These are phyloP conservation scores for Glomus cerebriforme DNA, from an alignment of 192 early-diverging fungal genomes.

Conservation along the genomic window DNA sequence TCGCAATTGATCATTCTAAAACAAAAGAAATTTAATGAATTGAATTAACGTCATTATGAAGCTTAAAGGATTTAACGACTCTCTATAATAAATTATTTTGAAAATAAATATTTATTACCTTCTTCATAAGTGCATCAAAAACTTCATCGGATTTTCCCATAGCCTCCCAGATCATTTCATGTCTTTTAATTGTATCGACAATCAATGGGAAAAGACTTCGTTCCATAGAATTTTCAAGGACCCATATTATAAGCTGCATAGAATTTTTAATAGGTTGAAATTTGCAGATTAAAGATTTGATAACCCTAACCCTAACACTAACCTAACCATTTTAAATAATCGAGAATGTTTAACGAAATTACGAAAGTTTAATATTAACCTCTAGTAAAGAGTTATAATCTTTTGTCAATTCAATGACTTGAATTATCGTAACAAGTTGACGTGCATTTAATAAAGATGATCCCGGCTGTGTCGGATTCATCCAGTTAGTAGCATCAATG, in stretches of 20 bases:
- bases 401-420: slow-evolving; percentile 50
- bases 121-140: slow-evolving; percentile 24
- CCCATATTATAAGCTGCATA: slow-evolving; percentile 48
- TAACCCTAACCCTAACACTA: too few species aligned
- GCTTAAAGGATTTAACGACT: too few species aligned
- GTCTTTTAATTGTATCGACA: slow-evolving; percentile 51
- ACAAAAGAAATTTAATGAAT: neutral
- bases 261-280: neutral
- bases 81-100: neutral
- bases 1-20: slow-evolving; percentile 12
- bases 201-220: slow-evolving; percentile 47
- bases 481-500: slow-evolving; percentile 74
- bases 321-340: neutral
- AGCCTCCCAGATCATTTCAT: slow-evolving; percentile 53
- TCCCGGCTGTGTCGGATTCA: slow-evolving; percentile 75
- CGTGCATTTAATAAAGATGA: slow-evolving; percentile 72
- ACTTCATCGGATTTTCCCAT: slow-evolving; percentile 36
- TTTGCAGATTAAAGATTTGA: too few species aligned
- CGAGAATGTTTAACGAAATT: neutral
- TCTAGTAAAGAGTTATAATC: slow-evolving; percentile 55
- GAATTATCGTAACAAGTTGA: slow-evolving; percentile 56
- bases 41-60: too few species aligned
- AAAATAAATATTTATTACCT: slow-evolving; percentile 23
- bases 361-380: slow-evolving; percentile 23
- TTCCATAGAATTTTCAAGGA: slow-evolving; percentile 56